A percentile compares a stretch with the other conserved stretches of the same genome.
These are phyloP conservation scores for Suillus variegatus DNA, from an alignment of 768 basidiomycete species.

Conservation along the genomic window DNA sequence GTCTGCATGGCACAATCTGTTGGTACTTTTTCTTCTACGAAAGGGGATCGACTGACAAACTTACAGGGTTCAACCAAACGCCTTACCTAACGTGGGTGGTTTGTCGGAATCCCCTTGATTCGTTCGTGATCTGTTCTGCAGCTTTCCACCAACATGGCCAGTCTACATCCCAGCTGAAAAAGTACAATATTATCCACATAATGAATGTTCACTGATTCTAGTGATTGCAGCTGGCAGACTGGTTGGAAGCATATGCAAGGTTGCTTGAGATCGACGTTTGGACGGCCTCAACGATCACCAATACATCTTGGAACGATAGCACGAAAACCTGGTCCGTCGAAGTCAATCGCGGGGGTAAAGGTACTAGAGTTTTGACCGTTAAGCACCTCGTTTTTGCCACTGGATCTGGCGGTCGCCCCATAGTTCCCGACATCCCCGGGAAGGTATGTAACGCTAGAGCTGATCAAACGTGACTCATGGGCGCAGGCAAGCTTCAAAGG, in stretches of 20 bases:
- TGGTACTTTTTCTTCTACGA: constrained; percentile 17
- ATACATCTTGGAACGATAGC: constrained; percentile 37
- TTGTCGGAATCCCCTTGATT: neutral
- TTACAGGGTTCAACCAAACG: constrained; percentile 51
- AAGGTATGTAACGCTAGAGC: neutral
- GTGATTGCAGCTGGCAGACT: constrained; percentile 54
- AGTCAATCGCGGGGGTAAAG: constrained; percentile 35
- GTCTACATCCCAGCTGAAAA: constrained; percentile 52
- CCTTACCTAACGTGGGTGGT: constrained; percentile 51
- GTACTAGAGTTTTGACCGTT: constrained; percentile 36
- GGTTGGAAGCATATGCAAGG: constrained; percentile 63
- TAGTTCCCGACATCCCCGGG: constrained; percentile 41
- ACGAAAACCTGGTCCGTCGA: constrained; percentile 48
- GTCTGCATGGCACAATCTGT: constrained; percentile 55
- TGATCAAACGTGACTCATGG: neutral
- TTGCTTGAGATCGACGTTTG: constrained; percentile 64
- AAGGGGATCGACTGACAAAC: neutral
- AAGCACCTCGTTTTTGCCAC: constrained; percentile 60
- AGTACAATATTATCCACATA: constrained; percentile 22
- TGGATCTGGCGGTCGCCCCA: constrained; percentile 48
- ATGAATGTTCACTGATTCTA: neutral
- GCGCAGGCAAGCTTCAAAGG: constrained; percentile 55
- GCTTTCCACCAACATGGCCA: constrained; percentile 63
- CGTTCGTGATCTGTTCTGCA: constrained; percentile 16
- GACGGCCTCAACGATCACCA: constrained; percentile 50